These are phyloP conservation scores for Phialophora expanda DNA, from an alignment of 2,329 filamentous ascomycete species.

Conservation along the genomic window DNA sequence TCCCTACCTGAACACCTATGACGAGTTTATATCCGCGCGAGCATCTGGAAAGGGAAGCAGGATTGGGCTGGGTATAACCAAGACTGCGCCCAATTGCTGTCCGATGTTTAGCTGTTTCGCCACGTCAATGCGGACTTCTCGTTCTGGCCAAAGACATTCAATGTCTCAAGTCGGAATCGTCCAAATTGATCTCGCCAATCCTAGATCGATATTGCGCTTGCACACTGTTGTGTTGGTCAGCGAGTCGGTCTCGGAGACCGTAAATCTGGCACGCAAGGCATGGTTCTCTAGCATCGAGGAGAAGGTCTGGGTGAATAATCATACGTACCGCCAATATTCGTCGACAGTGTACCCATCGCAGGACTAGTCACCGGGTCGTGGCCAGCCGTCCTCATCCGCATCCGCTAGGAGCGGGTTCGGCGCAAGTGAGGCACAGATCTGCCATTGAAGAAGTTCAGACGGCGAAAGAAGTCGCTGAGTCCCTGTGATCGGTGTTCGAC, in stretches of 20 bases:
- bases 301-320: not conserved
- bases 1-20: not conserved
- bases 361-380: not conserved
- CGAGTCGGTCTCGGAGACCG: not conserved
- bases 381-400: not conserved
- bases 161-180: not conserved
- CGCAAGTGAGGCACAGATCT: not conserved
- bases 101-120: not conserved
- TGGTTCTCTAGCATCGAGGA: not conserved
- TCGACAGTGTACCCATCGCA: not conserved
- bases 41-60: not conserved
- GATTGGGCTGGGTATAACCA: not conserved
- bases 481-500: not conserved
- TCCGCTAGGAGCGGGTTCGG: not conserved
- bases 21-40: not conserved
- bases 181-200: not conserved
- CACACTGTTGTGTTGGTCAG: not conserved
- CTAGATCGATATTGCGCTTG: not conserved
- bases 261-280: not conserved
- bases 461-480: not conserved
- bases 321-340: not conserved
- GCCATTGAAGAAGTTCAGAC: not conserved
- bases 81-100: not conserved
- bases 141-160: not conserved
- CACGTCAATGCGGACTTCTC: not conserved